Conservation (phyloP, 306 rosid genomes). For the Albizia julibrissin region DNA sequence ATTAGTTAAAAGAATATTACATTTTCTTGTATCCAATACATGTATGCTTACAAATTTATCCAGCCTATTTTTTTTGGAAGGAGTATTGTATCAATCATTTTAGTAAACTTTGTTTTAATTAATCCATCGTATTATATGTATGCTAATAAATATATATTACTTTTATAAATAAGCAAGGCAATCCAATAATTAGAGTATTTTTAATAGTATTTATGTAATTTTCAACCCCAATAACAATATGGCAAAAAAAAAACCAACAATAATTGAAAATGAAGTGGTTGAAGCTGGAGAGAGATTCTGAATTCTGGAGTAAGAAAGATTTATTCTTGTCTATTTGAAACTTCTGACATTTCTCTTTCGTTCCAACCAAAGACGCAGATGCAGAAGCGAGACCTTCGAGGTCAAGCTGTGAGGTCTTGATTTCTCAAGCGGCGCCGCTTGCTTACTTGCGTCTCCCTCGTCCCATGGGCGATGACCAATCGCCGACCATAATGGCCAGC, state of each 20-base stretch:
- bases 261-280: neutral
- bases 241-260: neutral
- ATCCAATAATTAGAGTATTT: neutral
- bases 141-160: neutral
- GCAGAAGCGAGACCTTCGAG: conserved; percentile 15
- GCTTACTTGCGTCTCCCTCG: neutral
- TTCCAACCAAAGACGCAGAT: neutral
- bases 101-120: neutral
- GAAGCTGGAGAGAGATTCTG: conserved; percentile 5
- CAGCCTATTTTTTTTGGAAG: too few relatives aligned
- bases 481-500: conserved; percentile 51
- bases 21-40: too few relatives aligned
- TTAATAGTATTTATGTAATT: neutral
- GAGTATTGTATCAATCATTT: neutral
- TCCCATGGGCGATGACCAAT: conserved; percentile 73
- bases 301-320: neutral
- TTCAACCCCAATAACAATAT: neutral
- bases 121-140: neutral
- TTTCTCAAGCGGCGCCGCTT: conserved; percentile 42
- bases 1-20: too few relatives aligned
- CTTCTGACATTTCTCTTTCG: neutral
- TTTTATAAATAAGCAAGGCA: neutral
- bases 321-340: neutral
- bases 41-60: too few relatives aligned
- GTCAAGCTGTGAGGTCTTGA: conserved; percentile 4